phyloP scores from a whole-genome alignment of 2,329 filamentous ascomycete genomes.

The Neopestalotiopsis clavispora region DNA sequence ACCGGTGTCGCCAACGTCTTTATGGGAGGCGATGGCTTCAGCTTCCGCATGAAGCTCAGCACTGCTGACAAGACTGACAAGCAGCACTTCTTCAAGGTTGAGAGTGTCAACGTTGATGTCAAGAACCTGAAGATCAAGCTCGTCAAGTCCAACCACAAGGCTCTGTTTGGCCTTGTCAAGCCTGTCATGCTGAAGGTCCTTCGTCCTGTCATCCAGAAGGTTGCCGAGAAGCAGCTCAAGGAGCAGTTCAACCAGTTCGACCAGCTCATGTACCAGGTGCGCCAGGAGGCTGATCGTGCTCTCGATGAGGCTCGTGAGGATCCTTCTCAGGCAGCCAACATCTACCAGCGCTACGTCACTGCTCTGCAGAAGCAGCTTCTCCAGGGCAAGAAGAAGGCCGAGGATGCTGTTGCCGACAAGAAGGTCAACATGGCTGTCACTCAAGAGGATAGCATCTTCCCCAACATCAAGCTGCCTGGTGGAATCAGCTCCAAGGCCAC shows the following conservation, averaged over 20 bases:
- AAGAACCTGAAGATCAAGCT: slow-evolving; percentile 86
- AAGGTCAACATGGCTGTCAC: slow-evolving; percentile 86
- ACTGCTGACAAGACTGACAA: slow-evolving; percentile 77
- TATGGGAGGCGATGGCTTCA: slow-evolving; percentile 84
- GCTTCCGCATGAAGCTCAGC: slow-evolving; percentile 89
- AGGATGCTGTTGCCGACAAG: slow-evolving; percentile 65
- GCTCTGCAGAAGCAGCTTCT: slow-evolving; percentile 76
- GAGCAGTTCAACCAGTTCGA: slow-evolving; percentile 81
- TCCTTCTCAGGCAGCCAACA: slow-evolving; percentile 76
- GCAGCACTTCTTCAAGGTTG: slow-evolving; percentile 92
- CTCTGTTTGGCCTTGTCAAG: slow-evolving; percentile 86
- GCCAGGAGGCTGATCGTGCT: slow-evolving; percentile 81
- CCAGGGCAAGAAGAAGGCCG: slow-evolving; percentile 78
- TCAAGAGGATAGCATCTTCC: slow-evolving; percentile 88
- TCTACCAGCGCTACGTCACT: slow-evolving; percentile 83
- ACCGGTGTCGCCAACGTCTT: slow-evolving; percentile 88
- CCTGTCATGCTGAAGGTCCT: slow-evolving; percentile 84
- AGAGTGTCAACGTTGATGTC: slow-evolving; percentile 83
- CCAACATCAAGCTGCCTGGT: slow-evolving; percentile 81
- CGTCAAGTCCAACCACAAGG: slow-evolving; percentile 93
- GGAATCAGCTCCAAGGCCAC: slow-evolving; percentile 93
- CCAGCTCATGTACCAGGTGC: slow-evolving; percentile 73
- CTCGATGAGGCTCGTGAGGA: slow-evolving; percentile 68
- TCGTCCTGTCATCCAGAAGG: slow-evolving; percentile 83
- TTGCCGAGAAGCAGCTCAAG: slow-evolving; percentile 86